phyloP scores from a whole-genome alignment of 176 grass and related monocot species.

The Lolium multiflorum region DNA sequence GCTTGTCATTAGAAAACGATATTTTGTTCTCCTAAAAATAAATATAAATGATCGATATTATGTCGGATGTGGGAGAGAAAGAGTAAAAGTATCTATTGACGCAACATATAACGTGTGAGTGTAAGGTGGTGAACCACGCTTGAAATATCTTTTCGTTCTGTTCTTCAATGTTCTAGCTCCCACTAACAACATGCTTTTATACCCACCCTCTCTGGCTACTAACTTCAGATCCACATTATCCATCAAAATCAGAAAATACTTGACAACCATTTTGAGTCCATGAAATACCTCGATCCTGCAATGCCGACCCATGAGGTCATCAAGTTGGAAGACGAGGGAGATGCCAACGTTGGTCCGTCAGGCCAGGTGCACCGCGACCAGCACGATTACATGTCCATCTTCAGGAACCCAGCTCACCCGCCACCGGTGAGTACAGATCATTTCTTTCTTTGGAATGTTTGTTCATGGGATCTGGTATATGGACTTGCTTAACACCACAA shows the following conservation, averaged over 20 bases:
- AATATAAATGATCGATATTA: too few relatives aligned
- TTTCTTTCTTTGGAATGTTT: neutral
- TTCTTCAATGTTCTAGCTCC: too few relatives aligned
- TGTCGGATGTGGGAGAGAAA: too few relatives aligned
- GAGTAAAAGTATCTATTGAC: too few relatives aligned
- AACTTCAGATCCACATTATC: neutral
- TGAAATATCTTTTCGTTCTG: too few relatives aligned
- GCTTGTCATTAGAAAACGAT: too few relatives aligned
- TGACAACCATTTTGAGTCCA: neutral
- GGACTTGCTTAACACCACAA: neutral
- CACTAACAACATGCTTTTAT: neutral
- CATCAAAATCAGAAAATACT: neutral
- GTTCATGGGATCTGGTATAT: neutral
- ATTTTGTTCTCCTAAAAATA: too few relatives aligned
- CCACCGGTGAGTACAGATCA: constrained; percentile 8
- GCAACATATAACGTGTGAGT: too few relatives aligned
- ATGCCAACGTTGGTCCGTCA: neutral
- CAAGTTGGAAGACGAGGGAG: constrained; percentile 32
- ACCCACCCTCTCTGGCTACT: neutral
- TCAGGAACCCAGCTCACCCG: constrained; percentile 21
- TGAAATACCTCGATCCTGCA: neutral
- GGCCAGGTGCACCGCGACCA: neutral
- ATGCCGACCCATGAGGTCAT: neutral
- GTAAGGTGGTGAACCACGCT: too few relatives aligned
- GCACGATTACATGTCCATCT: neutral